Base-by-base conservation (phyloP, 306 rosid species). In the Styphnolobium japonicum region DNA sequence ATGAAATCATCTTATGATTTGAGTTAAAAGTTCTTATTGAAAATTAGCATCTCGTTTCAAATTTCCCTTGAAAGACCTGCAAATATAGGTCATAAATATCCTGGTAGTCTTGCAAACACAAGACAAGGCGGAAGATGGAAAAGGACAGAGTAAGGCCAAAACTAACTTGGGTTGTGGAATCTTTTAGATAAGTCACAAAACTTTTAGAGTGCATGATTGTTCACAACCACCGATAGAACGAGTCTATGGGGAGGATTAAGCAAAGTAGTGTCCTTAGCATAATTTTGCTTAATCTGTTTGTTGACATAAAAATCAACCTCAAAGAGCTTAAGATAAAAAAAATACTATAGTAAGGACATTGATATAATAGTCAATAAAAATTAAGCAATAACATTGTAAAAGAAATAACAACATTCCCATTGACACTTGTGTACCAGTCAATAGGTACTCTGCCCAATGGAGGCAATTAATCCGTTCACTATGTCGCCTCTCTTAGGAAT, bases 161-260 rank as follows among this genome's bases (percentile, higher is more conserved):
- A 29, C 4, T 29, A 3, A 29, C 33, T 29, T 29, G 33, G 33
- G 33, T 29, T 29, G 33, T 29, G 33, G 33, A 29, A 29, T 29
- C 33, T 29, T 29, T 2, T 4, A 29, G 4, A 29, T 1, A 3
- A 29, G 4, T 29, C 33, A 29, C 33, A 29, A 29, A 0, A 0
- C 33, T 29, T 4, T 29, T 29, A 4, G 55, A 90, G 84, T 39
- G 94, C 73, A 33, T 84, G 64, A 56, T 81, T 76, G 48, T 90
- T 79, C 22, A 90, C 88, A 19, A 90, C 83, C 31, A 90, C 81
- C 92, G 90, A 88, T 15, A 90, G 94, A 16, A 90, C 90, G 43
- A 83, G 88, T 65, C 80, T 83, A 22, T 81, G 88, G n/a, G 80
- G 87, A 7, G 90, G 94, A 29, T 83, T 77, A 36, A 86, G 90